Evolutionary conservation across 2,329 filamentous ascomycete genomes (phyloP).

Genomic region (Neonectria neomacrospora): DNA sequence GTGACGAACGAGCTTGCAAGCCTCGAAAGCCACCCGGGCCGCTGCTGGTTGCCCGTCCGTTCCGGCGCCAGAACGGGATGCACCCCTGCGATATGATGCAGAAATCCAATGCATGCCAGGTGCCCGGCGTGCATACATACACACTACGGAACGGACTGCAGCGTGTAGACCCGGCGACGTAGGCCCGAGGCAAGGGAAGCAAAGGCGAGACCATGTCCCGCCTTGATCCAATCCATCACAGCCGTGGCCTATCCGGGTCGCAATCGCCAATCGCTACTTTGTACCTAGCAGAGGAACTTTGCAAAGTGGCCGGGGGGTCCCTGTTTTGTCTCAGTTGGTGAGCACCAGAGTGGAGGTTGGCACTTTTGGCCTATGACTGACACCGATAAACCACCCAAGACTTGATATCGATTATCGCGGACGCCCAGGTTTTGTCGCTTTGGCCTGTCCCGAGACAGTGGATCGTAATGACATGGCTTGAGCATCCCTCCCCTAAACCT

Average conservation of each 20-base stretch:
- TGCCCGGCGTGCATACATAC: slow-evolving; percentile 3
- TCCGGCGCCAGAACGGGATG: slow-evolving; percentile 9
- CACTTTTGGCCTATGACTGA: not conserved
- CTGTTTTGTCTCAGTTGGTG: slow-evolving; percentile 2
- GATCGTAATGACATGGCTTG: slow-evolving; percentile 1
- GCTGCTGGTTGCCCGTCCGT: slow-evolving; percentile 2
- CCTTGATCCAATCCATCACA: not conserved
- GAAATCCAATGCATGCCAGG: not conserved
- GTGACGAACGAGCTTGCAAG: not conserved
- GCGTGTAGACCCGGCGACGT: not conserved
- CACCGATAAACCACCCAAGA: not conserved
- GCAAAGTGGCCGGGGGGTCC: not conserved
- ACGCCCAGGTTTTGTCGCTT: not conserved
- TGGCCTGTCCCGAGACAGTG: not conserved
- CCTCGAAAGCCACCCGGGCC: not conserved
- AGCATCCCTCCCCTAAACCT: not conserved
- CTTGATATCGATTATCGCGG: slow-evolving; percentile 1
- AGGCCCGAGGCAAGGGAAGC: slow-evolving; percentile 4
- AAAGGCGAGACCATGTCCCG: not conserved
- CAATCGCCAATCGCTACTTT: not conserved
- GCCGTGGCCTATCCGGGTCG: slow-evolving; percentile 1
- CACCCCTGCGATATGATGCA: slow-evolving; percentile 11
- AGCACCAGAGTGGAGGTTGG: not conserved
- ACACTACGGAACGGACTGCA: not conserved
- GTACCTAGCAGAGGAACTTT: slow-evolving; percentile 6